A percentile compares a stretch with the other conserved stretches of the same genome.
Conservation (phyloP, 73 alveolate genomes). For the Urostyla sp. region DNA sequence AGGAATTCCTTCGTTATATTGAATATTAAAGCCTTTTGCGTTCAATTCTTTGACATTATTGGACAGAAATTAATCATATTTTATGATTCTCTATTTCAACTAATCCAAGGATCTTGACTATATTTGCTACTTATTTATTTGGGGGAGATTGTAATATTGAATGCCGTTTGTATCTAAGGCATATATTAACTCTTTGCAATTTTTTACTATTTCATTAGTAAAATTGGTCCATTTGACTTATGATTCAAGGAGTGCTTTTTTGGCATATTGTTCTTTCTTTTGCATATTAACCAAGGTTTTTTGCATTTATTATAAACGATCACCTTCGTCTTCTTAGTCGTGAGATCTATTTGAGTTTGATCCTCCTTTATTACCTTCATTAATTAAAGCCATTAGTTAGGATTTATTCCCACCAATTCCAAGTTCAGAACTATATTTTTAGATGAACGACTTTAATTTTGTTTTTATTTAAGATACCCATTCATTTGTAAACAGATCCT, state of each 20-base stretch:
- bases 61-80: constrained; percentile 44
- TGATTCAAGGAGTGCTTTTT: constrained; percentile 48
- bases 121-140: no score
- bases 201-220: constrained; percentile 50
- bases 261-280: constrained; percentile 62
- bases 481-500: constrained; percentile 73
- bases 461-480: constrained; percentile 81
- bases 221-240: constrained; percentile 68
- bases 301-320: constrained; percentile 21
- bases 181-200: constrained; percentile 44
- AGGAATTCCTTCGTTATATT: no score
- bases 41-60: constrained; percentile 26
- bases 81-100: constrained; percentile 18
- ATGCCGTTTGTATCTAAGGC: constrained; percentile 28
- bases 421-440: constrained; percentile 13
- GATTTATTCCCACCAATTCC: neutral
- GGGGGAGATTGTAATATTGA: neutral
- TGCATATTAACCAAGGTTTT: constrained; percentile 12
- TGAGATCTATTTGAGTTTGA: neutral
- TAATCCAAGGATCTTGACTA: constrained; percentile 15
- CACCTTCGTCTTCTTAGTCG: constrained; percentile 45
- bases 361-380: neutral
- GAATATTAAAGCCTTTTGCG: constrained; percentile 46
- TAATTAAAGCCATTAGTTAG: neutral
- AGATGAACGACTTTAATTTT: constrained; percentile 69